A percentile compares a stretch with the other conserved stretches of the same genome.
Conservation (phyloP, 805 yeast genomes). For the Candida stauntonica region DNA sequence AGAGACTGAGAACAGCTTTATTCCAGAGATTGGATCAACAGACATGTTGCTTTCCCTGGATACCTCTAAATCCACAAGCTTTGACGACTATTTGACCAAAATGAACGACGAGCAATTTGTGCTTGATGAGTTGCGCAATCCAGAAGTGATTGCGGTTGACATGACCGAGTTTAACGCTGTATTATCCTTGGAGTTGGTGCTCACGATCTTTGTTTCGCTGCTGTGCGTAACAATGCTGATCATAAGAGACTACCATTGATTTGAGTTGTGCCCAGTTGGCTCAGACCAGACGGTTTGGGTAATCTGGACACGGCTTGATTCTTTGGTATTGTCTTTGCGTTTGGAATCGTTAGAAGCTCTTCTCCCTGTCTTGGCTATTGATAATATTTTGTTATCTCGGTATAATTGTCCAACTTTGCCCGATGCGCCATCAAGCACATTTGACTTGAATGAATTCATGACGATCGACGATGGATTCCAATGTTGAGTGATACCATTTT, state of each 20-base stretch:
- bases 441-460: constrained; percentile 30
- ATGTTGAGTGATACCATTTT: constrained; percentile 6
- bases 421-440: constrained; percentile 31
- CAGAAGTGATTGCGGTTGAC: constrained; percentile 37
- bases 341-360: background rate
- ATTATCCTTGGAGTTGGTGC: background rate
- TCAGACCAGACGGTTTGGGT: background rate
- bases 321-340: background rate
- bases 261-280: background rate
- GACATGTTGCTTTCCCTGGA: constrained; percentile 3
- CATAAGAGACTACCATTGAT: background rate
- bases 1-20: constrained; percentile 12
- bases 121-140: constrained; percentile 42
- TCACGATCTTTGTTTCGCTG: background rate
- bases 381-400: background rate
- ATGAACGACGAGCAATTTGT: constrained; percentile 30
- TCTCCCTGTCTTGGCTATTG: background rate
- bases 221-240: background rate
- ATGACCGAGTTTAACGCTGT: background rate
- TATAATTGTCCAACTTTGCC: constrained; percentile 21
- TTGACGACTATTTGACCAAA: constrained; percentile 21
- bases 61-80: constrained; percentile 13
- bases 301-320: background rate
- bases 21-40: constrained; percentile 10
- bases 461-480: constrained; percentile 23